phyloP scores from a whole-genome alignment of 2,329 filamentous ascomycete genomes.

The Colletotrichum sidae region DNA sequence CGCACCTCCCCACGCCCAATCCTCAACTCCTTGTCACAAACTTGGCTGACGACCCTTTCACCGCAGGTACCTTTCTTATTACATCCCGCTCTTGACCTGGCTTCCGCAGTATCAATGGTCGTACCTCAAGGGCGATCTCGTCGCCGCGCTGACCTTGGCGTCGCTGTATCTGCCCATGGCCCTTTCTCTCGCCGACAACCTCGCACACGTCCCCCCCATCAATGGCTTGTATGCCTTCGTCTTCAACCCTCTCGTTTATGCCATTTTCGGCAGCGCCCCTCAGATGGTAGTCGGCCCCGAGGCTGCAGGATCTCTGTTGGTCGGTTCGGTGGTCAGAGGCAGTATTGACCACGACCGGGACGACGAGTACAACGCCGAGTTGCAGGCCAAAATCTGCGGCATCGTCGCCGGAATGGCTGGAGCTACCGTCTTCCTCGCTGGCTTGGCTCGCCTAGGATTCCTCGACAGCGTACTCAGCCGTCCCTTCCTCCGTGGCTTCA shows the following conservation, averaged over 20 bases:
- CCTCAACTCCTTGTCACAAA: neutral
- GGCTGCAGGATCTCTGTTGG: slow-evolving; percentile 90
- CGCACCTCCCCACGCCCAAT: slow-evolving; percentile 43
- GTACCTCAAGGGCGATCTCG: slow-evolving; percentile 86
- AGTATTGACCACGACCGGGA: slow-evolving; percentile 78
- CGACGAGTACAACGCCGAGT: slow-evolving; percentile 71
- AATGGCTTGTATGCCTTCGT: slow-evolving; percentile 95
- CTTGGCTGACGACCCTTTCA: slow-evolving; percentile 11
- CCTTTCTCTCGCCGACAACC: slow-evolving; percentile 89
- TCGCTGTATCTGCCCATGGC: slow-evolving; percentile 99
- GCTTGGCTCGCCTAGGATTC: slow-evolving; percentile 87
- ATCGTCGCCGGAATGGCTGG: slow-evolving; percentile 90
- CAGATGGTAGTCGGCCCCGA: slow-evolving; percentile 96
- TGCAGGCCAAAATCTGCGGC: slow-evolving; percentile 87
- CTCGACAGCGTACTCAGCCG: slow-evolving; percentile 93
- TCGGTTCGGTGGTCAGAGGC: slow-evolving; percentile 85
- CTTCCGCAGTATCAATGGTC: slow-evolving; percentile 85
- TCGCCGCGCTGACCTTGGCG: slow-evolving; percentile 94
- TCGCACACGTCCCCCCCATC: slow-evolving; percentile 92
- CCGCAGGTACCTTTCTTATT: slow-evolving; percentile 87
- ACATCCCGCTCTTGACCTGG: slow-evolving; percentile 92
- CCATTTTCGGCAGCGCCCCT: slow-evolving; percentile 89
- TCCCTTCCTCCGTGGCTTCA: slow-evolving; percentile 94
- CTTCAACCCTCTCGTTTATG: slow-evolving; percentile 92
- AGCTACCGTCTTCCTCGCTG: slow-evolving; percentile 87